Conservation (phyloP, 495 filamentous ascomycete species). For the Daldinia grandis region DNA sequence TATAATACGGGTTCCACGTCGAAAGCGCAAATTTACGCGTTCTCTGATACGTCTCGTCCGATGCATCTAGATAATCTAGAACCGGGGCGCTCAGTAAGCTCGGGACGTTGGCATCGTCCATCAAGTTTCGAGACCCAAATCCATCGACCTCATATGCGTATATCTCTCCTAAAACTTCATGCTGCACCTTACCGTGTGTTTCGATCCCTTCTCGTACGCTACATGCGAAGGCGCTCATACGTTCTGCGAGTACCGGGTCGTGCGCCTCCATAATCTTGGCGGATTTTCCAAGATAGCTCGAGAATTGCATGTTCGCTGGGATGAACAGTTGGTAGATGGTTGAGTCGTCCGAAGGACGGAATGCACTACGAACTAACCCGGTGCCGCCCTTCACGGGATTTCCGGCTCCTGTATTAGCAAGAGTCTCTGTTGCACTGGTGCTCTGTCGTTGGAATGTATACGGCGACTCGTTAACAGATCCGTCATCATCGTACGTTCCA, state of each 20-base stretch:
- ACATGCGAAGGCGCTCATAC: conserved; percentile 59
- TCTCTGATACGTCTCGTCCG: conserved; percentile 62
- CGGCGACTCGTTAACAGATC: conserved; percentile 57
- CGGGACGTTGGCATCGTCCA: conserved; percentile 74
- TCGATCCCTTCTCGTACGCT: conserved; percentile 60
- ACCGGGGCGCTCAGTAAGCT: conserved; percentile 64
- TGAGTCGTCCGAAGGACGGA: conserved; percentile 70
- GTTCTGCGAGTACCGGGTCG: conserved; percentile 51
- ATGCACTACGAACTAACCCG: conserved; percentile 68
- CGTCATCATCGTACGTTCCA: conserved; percentile 65
- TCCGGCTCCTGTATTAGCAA: conserved; percentile 65
- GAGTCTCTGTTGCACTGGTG: conserved; percentile 65
- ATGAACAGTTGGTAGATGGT: conserved; percentile 66
- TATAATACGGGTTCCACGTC: conserved; percentile 66
- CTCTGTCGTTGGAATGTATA: conserved; percentile 67
- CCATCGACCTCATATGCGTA: conserved; percentile 71
- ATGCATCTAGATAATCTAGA: conserved; percentile 59
- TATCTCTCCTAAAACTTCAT: conserved; percentile 58
- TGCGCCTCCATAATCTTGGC: conserved; percentile 59
- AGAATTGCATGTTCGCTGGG: conserved; percentile 76
- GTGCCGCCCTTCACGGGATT: conserved; percentile 65
- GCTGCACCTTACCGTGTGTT: conserved; percentile 58
- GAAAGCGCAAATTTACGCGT: conserved; percentile 64
- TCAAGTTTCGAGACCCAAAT: conserved; percentile 67
- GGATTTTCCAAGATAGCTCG: conserved; percentile 58